Base-by-base conservation (phyloP, 179 eudicot genomes). In the Nepenthes alata region DNA sequence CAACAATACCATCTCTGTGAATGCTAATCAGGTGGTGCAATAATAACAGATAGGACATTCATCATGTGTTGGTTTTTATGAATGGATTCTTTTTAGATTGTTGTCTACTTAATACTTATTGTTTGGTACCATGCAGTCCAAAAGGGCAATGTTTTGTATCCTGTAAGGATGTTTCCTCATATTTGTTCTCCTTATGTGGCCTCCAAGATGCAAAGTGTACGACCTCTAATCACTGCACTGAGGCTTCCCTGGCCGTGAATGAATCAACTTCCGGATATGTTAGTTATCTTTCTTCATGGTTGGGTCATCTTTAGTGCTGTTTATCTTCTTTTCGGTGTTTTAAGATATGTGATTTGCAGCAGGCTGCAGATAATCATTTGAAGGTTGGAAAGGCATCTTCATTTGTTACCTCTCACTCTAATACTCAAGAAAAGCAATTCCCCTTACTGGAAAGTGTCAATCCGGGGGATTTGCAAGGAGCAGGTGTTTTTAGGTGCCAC, bases 111-210 rank as follows among this genome's bases (percentile, higher is more conserved):
- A 73, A 63, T 57, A 62, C 44, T 65, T 57, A 63, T 38, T 62
- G 53, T 49, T 69, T 63, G 70, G 59, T 83, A 57, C 54, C 65
- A 39, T 71, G 68, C 86, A 91, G 97, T 74, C 97, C 97, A 66
- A 74, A 73, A 73, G 97, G 97, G 67, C 77, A 74, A 57, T 79
- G 86, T 68, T 91, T 88, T 77, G 79, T 69, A 52, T 72, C 96
- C 35, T 91, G 96, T 87, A 91, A 91, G 80, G 97, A 83, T 60
- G 81, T 88, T 37, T 79, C 97, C 39, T 77, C 89, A 9, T 91
- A 91, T 79, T 79, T 91, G 83, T 72, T 79, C 55, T 84, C 91
- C 70, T 68, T 91, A 47, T 75, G 65, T 76, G 83, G 89, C 53
- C 66, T 73, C 55, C 77, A 75, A 59, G 83, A 75, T 67, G 53